Evolutionary conservation across 768 basidiomycete species (phyloP), one percentile per base, ranked within the genome.

Genomic region (Dacryopinax primogenitus): DNA sequence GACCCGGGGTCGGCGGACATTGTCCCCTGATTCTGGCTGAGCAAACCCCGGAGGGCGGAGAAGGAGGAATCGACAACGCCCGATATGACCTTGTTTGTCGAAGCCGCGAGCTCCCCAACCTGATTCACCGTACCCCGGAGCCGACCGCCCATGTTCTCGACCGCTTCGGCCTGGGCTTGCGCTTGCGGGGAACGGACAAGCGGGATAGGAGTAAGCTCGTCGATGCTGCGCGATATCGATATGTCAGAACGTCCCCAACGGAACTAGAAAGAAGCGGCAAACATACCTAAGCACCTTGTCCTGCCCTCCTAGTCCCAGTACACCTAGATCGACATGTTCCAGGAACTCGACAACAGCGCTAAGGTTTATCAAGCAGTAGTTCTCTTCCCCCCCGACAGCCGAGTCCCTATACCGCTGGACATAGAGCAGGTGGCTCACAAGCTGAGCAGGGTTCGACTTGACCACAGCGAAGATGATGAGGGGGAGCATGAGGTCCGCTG

Each of bases 261-360:
- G 12, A 15, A 61, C 16, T 21, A 62, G 11, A 47, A 69, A n/a
- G 34, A 41, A 47, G 33, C 21, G 11, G 21, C 35, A 28, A 1
- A 69, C 78, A 28, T 63, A 86, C 86, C 84, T 86, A 70, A 85
- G 73, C 1, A 83, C 79, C 32, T 76, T 78, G 23, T 69, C 68
- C 15, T 67, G 32, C 64, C 83, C 83, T 34, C 80, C 81, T 63
- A 91, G 75, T 69, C 82, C 86, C 21, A 89, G 76, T 0, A 80
- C 83, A 7, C 82, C 86, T 65, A 96, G 78, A 76, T 97, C 92
- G 35, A 97, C 92, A 72, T 93, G 90, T 76, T 95, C 92, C 63
- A 97, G 78, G 73, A 97, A 99, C 72, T 97, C 94, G 0, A 90
- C 90, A 3, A 95, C 93, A 12, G 95, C 95, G 80, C 94, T 85